These are phyloP conservation scores for Sporothrix pallida DNA, from an alignment of 2,329 filamentous ascomycete genomes.

Conservation along the genomic window DNA sequence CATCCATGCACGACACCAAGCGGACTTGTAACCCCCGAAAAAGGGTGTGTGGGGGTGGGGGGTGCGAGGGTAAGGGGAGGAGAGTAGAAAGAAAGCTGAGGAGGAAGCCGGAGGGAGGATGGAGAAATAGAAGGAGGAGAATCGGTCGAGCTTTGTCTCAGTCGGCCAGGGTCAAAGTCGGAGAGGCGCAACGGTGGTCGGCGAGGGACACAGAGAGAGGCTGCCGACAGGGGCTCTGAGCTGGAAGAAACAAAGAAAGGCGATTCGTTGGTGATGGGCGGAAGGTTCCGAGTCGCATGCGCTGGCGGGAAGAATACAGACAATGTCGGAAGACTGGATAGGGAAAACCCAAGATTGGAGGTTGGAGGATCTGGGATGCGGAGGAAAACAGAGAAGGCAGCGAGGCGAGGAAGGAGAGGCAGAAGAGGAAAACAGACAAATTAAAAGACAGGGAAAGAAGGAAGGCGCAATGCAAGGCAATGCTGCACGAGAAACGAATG, in stretches of 20 bases:
- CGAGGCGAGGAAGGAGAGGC: neutral
- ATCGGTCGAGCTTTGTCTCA: constrained; percentile 2
- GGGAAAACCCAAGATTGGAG: neutral
- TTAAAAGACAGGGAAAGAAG: constrained; percentile 6
- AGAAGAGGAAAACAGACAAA: constrained; percentile 15
- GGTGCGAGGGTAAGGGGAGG: neutral
- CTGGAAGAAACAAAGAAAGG: constrained; percentile 7
- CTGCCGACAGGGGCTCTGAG: neutral
- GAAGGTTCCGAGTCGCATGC: constrained; percentile 18
- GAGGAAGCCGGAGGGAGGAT: neutral
- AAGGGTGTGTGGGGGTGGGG: constrained; percentile 8
- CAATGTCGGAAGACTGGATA: neutral
- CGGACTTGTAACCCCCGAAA: constrained; percentile 16
- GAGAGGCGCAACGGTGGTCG: neutral
- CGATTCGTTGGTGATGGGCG: constrained; percentile 20
- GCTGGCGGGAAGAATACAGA: neutral
- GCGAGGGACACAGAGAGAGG: neutral
- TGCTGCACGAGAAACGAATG: constrained; percentile 27
- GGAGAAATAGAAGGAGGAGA: neutral
- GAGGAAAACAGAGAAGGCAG: neutral
- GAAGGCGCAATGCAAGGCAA: constrained; percentile 14
- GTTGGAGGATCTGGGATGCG: neutral
- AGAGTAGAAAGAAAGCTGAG: neutral
- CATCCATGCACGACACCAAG: constrained; percentile 44
- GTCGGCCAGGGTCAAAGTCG: neutral